Evolutionary conservation across 2,329 filamentous ascomycete species (phyloP).

Genomic region (Albophoma yamanashiensis): DNA sequence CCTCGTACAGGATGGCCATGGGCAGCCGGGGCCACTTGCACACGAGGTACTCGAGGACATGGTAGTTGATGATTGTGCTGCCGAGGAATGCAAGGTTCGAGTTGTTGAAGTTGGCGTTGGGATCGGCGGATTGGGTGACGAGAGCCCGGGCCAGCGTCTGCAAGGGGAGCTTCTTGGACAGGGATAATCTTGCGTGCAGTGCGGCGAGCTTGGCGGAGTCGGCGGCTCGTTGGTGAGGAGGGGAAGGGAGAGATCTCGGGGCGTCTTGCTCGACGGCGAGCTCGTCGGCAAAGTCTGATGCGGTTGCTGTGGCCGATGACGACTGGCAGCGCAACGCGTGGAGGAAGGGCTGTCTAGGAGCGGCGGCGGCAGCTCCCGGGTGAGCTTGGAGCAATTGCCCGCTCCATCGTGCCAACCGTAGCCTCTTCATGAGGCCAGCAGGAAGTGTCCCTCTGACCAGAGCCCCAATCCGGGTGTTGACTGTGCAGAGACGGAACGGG

Average conservation of each 20-base stretch:
- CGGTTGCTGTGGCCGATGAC: constrained; percentile 12
- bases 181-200: constrained; percentile 77
- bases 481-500: not conserved
- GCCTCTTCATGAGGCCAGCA: constrained; percentile 25
- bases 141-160: constrained; percentile 79
- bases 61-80: constrained; percentile 74
- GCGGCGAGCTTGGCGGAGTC: constrained; percentile 83
- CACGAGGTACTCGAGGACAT: constrained; percentile 78
- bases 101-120: constrained; percentile 79
- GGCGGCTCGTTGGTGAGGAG: constrained; percentile 53
- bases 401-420: constrained; percentile 29
- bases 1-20: constrained; percentile 75
- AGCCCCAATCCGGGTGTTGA: not conserved
- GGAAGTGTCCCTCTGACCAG: not conserved
- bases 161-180: constrained; percentile 72
- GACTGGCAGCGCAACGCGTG: constrained; percentile 20
- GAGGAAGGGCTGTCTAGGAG: constrained; percentile 14
- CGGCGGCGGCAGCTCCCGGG: constrained; percentile 12
- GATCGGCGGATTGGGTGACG: constrained; percentile 76
- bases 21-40: constrained; percentile 87
- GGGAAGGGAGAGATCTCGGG: constrained; percentile 50
- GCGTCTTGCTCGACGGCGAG: constrained; percentile 9
- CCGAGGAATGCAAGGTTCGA: constrained; percentile 71
- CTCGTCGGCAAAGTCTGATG: constrained; percentile 12
- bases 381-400: constrained; percentile 28